Base-by-base conservation (phyloP, 768 basidiomycete species). In the Tulasnella sp. region DNA sequence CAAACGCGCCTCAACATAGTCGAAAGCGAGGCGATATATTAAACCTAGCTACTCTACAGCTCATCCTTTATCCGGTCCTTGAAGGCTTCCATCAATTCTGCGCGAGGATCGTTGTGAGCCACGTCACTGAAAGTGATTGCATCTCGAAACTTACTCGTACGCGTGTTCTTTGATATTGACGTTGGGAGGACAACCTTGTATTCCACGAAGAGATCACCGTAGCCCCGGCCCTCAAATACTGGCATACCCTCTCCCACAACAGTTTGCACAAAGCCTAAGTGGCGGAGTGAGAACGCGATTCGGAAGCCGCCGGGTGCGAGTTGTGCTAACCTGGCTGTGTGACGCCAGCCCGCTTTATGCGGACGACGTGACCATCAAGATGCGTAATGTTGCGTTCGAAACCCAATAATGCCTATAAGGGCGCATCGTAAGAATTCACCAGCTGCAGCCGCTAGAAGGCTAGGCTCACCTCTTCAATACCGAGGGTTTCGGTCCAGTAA, bases 231-330 rank as follows among this genome's bases (percentile, higher is more conserved):
- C 77, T 89, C 89, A 82, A 88, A 91, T 48, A 90, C 83, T 1
- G 94, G 92, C 92, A 99, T 95, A 5, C 98, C 98, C 83, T 99
- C 95, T 39, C 89, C 95, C 80, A 91, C 88, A 77, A 99, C 87
- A 16, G 88, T 89, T 83, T 98, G 92, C 10, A 98, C 94, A 83
- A 90, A 93, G 13, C 93, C 95, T 94, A 81, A n/a, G 42, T 67
- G 42, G 3, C 16, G 44, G 0, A 37, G 37, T 15, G 10, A 20
- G 16, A 13, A 29, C 35, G 42, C 74, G 23, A 69, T 46, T 2
- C 7, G 2, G 15, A 67, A n/a, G 26, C 61, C 18, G 11, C 48
- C 35, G 11, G 44, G 10, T 23, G 46, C 3, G 3, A 67, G 11
- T 23, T 40, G 23, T 71, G 83, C 87, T 81, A 79, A 90, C 94